Evolutionary conservation across 2,329 filamentous ascomycete species (phyloP), one percentile per base, ranked within the genome.

Genomic region (Epichloe typhina): DNA sequence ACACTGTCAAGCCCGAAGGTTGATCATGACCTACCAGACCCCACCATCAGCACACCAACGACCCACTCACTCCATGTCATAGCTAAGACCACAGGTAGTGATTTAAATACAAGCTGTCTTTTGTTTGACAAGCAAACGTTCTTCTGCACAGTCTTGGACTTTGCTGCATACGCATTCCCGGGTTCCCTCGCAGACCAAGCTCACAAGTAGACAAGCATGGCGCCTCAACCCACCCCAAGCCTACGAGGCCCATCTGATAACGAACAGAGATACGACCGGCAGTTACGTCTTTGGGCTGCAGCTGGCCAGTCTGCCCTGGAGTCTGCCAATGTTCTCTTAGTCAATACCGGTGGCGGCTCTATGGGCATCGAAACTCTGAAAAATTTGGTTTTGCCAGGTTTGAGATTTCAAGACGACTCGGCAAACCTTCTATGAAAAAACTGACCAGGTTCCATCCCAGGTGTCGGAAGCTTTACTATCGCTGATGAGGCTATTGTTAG

Each of bases 251-350:
- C 76, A 8, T 76, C 78, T 5, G 77, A 79, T 56, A 81, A 82
- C 62, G 78, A 82, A 55, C 80, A 79, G 66, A 94, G 88, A 64
- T 98, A 98, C 70, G 93, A 98, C 66, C 83, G 93, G 49, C 93
- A 98, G 69, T 81, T 98, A 40, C 84, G 94, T 49, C 73, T 98
- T 13, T 98, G 93, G 93, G 94, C 90, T 54, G 89, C 91, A 41
- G 88, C 81, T 47, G 93, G 93, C 17, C 93, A 98, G 66, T 78
- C 84, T 57, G 91, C 90, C 15, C 76, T 98, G 2, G 94, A 98
- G 67, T 82, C 88, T 51, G 87, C 93, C 21, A 86, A 94, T 58
- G 83, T 98, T n/a, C 78, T 97, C 12, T 76, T 98, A 5, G 72
- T 98, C 54, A 96, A 95, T 67, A 87, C 85, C 1, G 86, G 88